Evolutionary conservation across 1,139 yeast genomes (phyloP).

Genomic region (Blastobotrys capitulatus): DNA sequence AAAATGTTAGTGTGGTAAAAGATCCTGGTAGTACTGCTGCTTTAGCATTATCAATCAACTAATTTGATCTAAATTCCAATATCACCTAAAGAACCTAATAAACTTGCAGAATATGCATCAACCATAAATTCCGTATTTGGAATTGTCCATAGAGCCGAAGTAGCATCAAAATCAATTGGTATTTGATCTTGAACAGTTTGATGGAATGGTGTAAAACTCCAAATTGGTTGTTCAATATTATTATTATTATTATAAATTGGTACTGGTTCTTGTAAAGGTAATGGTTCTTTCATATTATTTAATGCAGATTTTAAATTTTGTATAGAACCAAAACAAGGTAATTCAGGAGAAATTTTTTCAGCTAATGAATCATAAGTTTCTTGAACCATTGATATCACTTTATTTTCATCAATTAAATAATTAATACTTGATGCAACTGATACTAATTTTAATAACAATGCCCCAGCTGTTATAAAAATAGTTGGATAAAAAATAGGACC

Average conservation of each 20-base stretch:
- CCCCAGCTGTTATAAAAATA: constrained; percentile 25
- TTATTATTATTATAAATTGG: no score
- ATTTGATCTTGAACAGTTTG: neutral
- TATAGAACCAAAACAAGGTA: constrained; percentile 22
- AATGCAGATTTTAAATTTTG: constrained; percentile 19
- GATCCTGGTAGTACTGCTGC: constrained; percentile 13
- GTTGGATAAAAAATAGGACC: constrained; percentile 27
- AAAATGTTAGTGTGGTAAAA: constrained; percentile 4
- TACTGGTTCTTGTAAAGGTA: neutral
- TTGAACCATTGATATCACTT: constrained; percentile 13
- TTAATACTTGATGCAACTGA: constrained; percentile 16
- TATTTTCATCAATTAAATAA: constrained; percentile 14
- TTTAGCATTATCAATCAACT: constrained; percentile 1
- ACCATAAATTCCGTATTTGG: constrained; percentile 17
- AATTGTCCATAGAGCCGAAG: constrained; percentile 9
- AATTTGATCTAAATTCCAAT: neutral
- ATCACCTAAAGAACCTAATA: constrained; percentile 17
- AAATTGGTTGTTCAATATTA: constrained; percentile 3
- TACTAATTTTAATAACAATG: constrained; percentile 21
- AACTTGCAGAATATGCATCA: constrained; percentile 23
- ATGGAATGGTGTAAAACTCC: constrained; percentile 14
- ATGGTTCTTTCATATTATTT: neutral
- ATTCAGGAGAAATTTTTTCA: constrained; percentile 14
- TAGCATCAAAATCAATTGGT: neutral
- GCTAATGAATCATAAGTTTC: constrained; percentile 16